Conservation (phyloP, 768 basidiomycete species). For the Podaxis sp. region DNA sequence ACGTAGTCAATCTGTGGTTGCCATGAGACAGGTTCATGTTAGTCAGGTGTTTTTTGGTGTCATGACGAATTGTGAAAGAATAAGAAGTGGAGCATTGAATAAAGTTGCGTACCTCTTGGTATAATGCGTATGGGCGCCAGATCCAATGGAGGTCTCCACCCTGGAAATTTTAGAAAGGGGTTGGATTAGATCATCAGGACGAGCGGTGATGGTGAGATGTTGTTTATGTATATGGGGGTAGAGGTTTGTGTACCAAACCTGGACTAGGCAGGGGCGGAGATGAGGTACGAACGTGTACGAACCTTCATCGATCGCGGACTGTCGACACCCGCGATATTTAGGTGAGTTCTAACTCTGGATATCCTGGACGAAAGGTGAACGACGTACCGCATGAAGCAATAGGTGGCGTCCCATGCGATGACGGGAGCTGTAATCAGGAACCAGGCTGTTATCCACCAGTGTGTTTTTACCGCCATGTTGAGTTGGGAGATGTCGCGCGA, state of each 20-base stretch:
- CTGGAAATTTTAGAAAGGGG: slow-evolving; percentile 21
- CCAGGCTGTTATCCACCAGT: slow-evolving; percentile 66
- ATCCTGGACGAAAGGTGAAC: not conserved
- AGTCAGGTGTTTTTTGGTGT: slow-evolving; percentile 18
- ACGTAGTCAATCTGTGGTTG: slow-evolving; percentile 35
- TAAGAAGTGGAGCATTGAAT: not conserved
- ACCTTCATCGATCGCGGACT: slow-evolving; percentile 83
- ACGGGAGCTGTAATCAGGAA: slow-evolving; percentile 64
- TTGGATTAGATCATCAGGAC: not conserved
- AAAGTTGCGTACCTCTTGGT: slow-evolving; percentile 55
- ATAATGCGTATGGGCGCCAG: slow-evolving; percentile 81
- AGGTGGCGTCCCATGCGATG: slow-evolving; percentile 79
- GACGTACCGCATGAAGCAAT: slow-evolving; percentile 75
- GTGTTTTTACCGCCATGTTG: slow-evolving; percentile 49
- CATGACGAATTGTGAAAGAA: not conserved
- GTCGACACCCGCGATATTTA: slow-evolving; percentile 9
- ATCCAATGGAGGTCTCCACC: slow-evolving; percentile 92
- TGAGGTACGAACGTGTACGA: slow-evolving; percentile 7
- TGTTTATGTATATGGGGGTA: not conserved
- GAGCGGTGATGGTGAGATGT: not conserved
- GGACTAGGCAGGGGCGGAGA: not conserved
- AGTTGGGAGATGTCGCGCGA: not conserved
- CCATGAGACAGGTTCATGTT: not conserved
- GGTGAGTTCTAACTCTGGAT: not conserved
- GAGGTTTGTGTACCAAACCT: too few species aligned